These are phyloP conservation scores for Auricularia sp. DNA, from an alignment of 768 basidiomycete species.

Conservation along the genomic window DNA sequence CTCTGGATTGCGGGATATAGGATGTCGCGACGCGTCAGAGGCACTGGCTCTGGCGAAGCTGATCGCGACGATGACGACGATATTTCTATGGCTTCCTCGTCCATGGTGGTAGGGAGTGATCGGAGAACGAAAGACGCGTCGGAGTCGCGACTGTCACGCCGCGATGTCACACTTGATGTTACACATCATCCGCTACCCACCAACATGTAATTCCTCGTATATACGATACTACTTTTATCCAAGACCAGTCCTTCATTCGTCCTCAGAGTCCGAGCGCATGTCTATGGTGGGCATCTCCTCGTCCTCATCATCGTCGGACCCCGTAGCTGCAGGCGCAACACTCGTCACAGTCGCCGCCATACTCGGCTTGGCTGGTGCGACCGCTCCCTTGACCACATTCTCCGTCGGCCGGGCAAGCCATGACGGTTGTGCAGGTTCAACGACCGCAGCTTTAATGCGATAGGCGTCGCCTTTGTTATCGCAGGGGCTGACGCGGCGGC, in stretches of 20 bases:
- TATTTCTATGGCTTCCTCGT: not conserved
- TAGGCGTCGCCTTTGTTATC: no score
- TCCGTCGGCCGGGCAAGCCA: no score
- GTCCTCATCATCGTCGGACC: conserved; percentile 43
- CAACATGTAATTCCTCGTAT: no score
- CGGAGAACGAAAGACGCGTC: not conserved
- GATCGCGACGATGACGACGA: not conserved
- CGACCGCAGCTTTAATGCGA: no score
- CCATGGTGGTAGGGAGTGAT: not conserved
- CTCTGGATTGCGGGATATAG: conserved; percentile 59
- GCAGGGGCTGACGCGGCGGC: no score
- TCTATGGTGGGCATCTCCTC: conserved; percentile 70
- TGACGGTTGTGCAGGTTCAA: no score
- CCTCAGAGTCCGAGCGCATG: conserved; percentile 71
- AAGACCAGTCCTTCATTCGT: conserved; percentile 18
- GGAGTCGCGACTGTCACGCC: not conserved
- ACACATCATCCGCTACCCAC: not conserved
- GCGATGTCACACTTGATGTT: not conserved
- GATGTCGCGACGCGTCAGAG: conserved; percentile 19
- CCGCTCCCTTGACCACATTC: not conserved
- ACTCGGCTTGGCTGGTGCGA: not conserved
- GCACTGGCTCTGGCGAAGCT: not conserved
- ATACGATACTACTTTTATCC: not conserved
- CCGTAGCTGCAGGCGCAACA: not conserved
- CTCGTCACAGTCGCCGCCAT: not conserved